A percentile compares a stretch with the other conserved stretches of the same genome.
Evolutionary conservation across 2,329 filamentous ascomycete species (phyloP).

Genomic region (Neurospora crassa): DNA sequence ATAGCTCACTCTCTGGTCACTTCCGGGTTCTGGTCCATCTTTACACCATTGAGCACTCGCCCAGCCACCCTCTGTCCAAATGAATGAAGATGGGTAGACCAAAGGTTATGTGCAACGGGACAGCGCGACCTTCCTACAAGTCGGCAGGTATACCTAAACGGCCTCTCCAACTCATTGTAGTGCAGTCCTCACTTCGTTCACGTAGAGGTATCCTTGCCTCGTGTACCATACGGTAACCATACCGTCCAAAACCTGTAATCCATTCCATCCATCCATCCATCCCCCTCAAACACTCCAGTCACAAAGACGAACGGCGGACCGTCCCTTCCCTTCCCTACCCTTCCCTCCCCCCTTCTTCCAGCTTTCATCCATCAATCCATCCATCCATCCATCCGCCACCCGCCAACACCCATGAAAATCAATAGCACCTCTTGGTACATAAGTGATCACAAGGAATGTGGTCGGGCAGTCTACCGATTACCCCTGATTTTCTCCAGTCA

Average conservation of each 20-base stretch:
- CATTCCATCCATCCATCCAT: not conserved
- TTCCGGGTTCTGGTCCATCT: too few species aligned
- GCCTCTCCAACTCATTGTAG: too few species aligned
- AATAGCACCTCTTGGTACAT: not conserved
- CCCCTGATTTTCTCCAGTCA: not conserved
- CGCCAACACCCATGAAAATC: not conserved
- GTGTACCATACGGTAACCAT: not conserved
- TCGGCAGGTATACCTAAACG: too few species aligned
- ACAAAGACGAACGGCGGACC: not conserved
- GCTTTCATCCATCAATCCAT: too few species aligned
- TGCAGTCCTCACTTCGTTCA: not conserved
- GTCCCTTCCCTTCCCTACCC: not conserved
- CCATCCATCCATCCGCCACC: not conserved
- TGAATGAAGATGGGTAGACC: not conserved
- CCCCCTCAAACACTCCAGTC: not conserved
- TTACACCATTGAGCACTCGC: fast-evolving
- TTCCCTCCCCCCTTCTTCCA: not conserved
- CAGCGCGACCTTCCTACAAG: not conserved
- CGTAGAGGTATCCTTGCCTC: not conserved
- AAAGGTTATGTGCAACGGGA: not conserved
- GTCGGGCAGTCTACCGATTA: not conserved
- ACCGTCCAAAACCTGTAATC: not conserved
- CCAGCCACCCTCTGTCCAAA: not conserved
- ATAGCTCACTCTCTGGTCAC: not conserved
- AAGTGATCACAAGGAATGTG: not conserved